A percentile compares a stretch with the other conserved stretches of the same genome.
Conservation (phyloP, 2,329 filamentous ascomycete species). For the Xylaria sp. region DNA sequence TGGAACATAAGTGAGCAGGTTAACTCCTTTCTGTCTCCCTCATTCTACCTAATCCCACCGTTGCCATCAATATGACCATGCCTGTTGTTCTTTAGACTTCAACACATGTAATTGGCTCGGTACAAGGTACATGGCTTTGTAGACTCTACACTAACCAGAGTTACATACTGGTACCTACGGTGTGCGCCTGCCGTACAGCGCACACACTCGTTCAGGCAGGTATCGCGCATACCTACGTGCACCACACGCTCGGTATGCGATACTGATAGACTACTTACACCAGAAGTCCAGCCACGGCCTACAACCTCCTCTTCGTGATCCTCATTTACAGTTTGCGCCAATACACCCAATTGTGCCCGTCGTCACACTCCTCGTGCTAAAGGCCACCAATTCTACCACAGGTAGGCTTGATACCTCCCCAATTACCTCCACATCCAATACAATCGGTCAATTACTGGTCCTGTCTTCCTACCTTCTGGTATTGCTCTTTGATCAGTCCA, state of each 20-base stretch:
- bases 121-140: conserved; percentile 6
- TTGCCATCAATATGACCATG: not conserved
- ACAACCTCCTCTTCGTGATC: conserved; percentile 17
- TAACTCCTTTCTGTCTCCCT: not conserved
- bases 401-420: conserved; percentile 25
- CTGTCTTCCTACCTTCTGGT: not conserved
- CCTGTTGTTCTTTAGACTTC: not conserved
- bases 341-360: conserved; percentile 32
- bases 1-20: not conserved
- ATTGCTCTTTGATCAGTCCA: conserved; percentile 20
- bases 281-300: conserved; percentile 4
- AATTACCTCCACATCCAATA: conserved; percentile 6
- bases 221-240: not conserved
- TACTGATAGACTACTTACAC: not conserved
- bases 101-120: not conserved
- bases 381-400: conserved; percentile 1
- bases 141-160: not conserved
- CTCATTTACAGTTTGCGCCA: conserved; percentile 27
- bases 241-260: conserved; percentile 5
- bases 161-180: not conserved
- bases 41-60: not conserved
- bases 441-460: not conserved
- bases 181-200: not conserved
- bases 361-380: conserved; percentile 26
- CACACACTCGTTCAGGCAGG: not conserved